Evolutionary conservation across 768 basidiomycete species (phyloP).

Genomic region (Boletus pseudopeckii): DNA sequence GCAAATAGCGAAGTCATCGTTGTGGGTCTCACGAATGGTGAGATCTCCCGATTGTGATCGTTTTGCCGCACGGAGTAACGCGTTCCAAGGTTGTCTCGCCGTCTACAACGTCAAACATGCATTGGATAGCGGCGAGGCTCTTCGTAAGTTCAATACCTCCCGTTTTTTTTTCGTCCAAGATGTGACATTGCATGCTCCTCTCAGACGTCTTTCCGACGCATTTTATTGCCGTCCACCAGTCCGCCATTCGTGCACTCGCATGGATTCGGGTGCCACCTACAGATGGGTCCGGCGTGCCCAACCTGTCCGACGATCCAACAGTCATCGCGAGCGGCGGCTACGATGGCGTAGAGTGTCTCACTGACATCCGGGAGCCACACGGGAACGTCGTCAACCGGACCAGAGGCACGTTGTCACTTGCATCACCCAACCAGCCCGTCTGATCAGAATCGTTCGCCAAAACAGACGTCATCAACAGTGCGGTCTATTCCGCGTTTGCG

Average conservation of each 20-base stretch:
- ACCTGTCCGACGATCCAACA: conserved; percentile 57
- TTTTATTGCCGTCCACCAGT: conserved; percentile 72
- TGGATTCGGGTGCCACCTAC: conserved; percentile 72
- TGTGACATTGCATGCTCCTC: background rate
- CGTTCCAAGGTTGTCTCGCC: conserved; percentile 47
- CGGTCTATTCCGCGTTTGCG: conserved; percentile 63
- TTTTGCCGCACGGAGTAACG: background rate
- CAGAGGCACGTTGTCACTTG: conserved; percentile 46
- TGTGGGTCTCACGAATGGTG: conserved; percentile 83
- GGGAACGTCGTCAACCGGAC: conserved; percentile 74
- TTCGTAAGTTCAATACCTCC: conserved; percentile 26
- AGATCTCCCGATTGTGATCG: background rate
- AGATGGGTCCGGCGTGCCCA: conserved; percentile 43
- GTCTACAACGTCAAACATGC: conserved; percentile 52
- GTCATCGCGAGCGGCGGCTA: conserved; percentile 76
- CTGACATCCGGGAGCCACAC: conserved; percentile 70
- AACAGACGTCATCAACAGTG: conserved; percentile 66
- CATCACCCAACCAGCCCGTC: background rate
- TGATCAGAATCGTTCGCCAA: background rate
- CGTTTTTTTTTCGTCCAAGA: background rate
- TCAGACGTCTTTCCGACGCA: conserved; percentile 59
- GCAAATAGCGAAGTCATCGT: conserved; percentile 80
- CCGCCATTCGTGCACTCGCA: conserved; percentile 68
- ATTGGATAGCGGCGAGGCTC: conserved; percentile 32
- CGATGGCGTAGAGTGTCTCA: conserved; percentile 73